A percentile compares a stretch with the other conserved stretches of the same genome.
These are phyloP conservation scores for Fusarium liriodendri DNA, from an alignment of 2,329 filamentous ascomycete species.

Conservation along the genomic window DNA sequence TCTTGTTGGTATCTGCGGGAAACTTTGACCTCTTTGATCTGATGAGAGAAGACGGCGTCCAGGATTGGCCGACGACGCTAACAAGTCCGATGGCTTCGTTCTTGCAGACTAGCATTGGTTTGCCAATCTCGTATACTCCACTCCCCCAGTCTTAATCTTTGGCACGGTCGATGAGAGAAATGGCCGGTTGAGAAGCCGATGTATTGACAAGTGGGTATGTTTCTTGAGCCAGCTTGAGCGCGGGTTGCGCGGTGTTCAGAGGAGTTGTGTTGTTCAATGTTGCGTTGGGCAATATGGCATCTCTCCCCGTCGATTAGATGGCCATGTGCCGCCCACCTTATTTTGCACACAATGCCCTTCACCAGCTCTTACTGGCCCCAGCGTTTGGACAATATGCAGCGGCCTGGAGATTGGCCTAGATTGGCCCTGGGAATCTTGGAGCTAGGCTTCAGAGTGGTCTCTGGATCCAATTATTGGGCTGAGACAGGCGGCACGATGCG, in stretches of 20 bases:
- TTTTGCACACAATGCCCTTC: constrained; percentile 1
- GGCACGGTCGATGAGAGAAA: constrained; percentile 12
- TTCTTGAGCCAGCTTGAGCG: background rate
- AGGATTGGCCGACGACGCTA: constrained; percentile 34
- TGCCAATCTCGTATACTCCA: constrained; percentile 38
- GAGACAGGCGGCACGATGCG: constrained; percentile 42
- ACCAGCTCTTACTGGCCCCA: constrained; percentile 16
- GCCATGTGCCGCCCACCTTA: background rate
- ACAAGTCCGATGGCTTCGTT: constrained; percentile 26
- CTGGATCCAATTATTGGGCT: constrained; percentile 41
- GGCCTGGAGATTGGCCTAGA: constrained; percentile 36
- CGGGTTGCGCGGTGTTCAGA: background rate
- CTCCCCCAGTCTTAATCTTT: constrained; percentile 24
- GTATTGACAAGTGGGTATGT: background rate
- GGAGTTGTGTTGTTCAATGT: background rate
- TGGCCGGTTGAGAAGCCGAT: constrained; percentile 16
- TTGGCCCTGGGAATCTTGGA: constrained; percentile 31
- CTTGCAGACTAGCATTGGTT: constrained; percentile 34
- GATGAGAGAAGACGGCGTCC: constrained; percentile 16
- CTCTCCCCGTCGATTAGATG: background rate
- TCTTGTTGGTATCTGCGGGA: constrained; percentile 26
- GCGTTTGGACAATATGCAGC: constrained; percentile 17
- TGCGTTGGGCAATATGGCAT: background rate
- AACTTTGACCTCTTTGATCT: constrained; percentile 28
- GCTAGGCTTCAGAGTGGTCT: constrained; percentile 36